Conservation (phyloP, 192 early-diverging fungal genomes). For the Coemansia sp. region DNA sequence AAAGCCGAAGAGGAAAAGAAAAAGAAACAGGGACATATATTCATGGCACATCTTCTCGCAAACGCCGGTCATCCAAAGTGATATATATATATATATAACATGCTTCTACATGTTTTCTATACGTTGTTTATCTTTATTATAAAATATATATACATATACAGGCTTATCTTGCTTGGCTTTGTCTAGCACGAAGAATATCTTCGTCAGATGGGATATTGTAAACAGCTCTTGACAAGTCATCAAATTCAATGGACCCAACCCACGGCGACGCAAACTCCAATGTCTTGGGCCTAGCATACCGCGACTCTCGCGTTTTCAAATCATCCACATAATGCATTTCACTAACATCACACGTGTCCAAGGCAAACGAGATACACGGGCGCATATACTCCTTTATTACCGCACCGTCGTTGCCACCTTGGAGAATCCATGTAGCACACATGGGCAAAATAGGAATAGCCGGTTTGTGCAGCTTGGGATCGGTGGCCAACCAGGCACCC, state of each 20-base stretch:
- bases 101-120: not conserved
- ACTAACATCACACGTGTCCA: slow-evolving; percentile 44
- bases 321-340: slow-evolving; percentile 37
- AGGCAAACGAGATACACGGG: slow-evolving; percentile 44
- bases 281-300: not conserved
- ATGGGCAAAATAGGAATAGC: slow-evolving; percentile 44
- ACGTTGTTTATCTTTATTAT: slow-evolving; percentile 4
- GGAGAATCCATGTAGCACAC: slow-evolving; percentile 33
- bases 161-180: slow-evolving; percentile 2
- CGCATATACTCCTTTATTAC: slow-evolving; percentile 32
- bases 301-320: slow-evolving; percentile 34
- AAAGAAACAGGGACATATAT: not conserved
- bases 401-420: slow-evolving; percentile 10
- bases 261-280: slow-evolving; percentile 43
- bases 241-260: slow-evolving; percentile 53
- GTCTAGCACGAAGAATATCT: slow-evolving; percentile 25
- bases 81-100: not conserved
- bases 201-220: slow-evolving; percentile 50
- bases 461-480: slow-evolving; percentile 35
- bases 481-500: slow-evolving; percentile 46
- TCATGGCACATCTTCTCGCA: slow-evolving; percentile 6
- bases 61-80: not conserved
- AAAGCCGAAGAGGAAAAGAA: slow-evolving; percentile 25
- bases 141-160: not conserved
- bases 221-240: slow-evolving; percentile 42